Conservation (phyloP, 2,329 filamentous ascomycete species). For the Camptophora hylomeconis region DNA sequence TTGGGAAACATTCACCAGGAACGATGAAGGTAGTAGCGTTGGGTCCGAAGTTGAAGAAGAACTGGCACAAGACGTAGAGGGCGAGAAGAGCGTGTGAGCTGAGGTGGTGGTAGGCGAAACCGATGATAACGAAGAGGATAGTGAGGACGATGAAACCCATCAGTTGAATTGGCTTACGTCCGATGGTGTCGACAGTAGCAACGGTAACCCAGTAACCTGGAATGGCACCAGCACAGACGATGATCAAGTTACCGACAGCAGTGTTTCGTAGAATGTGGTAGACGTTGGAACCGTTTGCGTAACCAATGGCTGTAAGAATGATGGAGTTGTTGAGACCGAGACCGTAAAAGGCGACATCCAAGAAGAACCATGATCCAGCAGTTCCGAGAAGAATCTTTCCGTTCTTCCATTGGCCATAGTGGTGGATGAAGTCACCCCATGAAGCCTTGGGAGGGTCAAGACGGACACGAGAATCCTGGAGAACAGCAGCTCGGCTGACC, state of each 20-base stretch:
- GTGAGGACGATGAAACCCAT: constrained; percentile 49
- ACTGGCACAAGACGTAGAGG: constrained; percentile 52
- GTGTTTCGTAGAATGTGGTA: constrained; percentile 62
- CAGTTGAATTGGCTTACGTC: constrained; percentile 64
- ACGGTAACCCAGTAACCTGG: constrained; percentile 76
- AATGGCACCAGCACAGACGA: constrained; percentile 65
- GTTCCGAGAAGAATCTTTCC: constrained; percentile 63
- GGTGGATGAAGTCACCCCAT: constrained; percentile 55
- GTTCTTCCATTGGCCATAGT: constrained; percentile 62
- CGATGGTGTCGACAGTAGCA: constrained; percentile 57
- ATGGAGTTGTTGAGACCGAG: constrained; percentile 64
- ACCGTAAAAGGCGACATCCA: constrained; percentile 52
- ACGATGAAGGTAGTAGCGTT: constrained; percentile 56
- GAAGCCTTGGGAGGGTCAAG: constrained; percentile 58
- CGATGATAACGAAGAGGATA: constrained; percentile 48
- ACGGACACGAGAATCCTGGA: constrained; percentile 39
- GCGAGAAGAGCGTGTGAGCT: constrained; percentile 39
- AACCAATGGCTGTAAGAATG: constrained; percentile 61
- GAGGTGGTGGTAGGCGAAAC: constrained; percentile 44
- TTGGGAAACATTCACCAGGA: constrained; percentile 52
- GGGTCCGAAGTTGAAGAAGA: constrained; percentile 54
- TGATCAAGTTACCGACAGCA: constrained; percentile 64
- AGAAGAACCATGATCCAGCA: constrained; percentile 72
- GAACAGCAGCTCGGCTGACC: constrained; percentile 46
- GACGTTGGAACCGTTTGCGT: constrained; percentile 47